Evolutionary conservation across 176 grass and related monocot species (phyloP).

Genomic region (Raddia distichophylla): DNA sequence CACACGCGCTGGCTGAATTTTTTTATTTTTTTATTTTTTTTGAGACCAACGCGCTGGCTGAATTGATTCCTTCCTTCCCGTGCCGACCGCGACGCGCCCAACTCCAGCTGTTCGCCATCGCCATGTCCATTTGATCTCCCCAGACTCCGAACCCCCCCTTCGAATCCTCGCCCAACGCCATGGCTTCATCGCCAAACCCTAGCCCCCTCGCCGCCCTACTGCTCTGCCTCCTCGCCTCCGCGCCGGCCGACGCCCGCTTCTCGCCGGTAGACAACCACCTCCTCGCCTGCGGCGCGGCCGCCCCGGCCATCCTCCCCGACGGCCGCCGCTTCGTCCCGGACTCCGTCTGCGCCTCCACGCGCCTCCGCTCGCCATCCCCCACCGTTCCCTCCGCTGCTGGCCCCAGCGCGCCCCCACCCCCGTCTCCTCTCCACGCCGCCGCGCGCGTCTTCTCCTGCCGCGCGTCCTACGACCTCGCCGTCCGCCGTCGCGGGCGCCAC

Average conservation of each 20-base stretch:
- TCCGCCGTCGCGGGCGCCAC: constrained; percentile 68
- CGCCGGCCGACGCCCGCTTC: constrained; percentile 45
- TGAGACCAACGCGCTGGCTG: constrained; percentile 16
- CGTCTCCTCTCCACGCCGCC: constrained; percentile 59
- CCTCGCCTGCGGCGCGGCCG: constrained; percentile 68
- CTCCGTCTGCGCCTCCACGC: constrained; percentile 43
- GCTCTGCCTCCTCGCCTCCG: constrained; percentile 39
- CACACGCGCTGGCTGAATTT: background rate
- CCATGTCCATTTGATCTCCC: constrained; percentile 24
- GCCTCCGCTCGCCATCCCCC: constrained; percentile 51
- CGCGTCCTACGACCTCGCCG: constrained; percentile 70
- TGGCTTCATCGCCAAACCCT: constrained; percentile 53
- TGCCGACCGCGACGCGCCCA: background rate
- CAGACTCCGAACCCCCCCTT: constrained; percentile 4
- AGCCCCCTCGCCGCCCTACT: constrained; percentile 36
- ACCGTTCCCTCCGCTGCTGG: constrained; percentile 37
- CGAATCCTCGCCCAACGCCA: constrained; percentile 42
- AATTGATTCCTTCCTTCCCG: constrained; percentile 34
- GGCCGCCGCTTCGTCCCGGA: constrained; percentile 78
- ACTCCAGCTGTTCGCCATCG: constrained; percentile 39
- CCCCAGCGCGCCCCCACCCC: constrained; percentile 7
- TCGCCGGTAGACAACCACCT: constrained; percentile 80
- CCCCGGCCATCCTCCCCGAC: constrained; percentile 54
- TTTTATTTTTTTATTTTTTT: too few relatives aligned
- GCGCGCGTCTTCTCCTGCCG: constrained; percentile 80